Conservation (phyloP, 2,329 filamentous ascomycete genomes). For the Eurotiales sp. region DNA sequence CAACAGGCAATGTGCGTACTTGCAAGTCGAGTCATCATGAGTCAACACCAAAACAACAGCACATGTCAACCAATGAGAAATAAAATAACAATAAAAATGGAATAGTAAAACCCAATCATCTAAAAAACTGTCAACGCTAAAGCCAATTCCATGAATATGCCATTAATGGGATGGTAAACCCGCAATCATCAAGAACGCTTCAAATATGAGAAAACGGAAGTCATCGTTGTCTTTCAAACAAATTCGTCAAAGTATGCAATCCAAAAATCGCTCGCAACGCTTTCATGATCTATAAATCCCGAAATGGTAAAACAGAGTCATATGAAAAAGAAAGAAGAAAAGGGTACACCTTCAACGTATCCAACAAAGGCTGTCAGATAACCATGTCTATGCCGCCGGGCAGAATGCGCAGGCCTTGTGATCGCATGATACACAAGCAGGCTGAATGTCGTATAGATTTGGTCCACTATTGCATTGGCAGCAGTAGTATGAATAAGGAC, state of each 20-base stretch:
- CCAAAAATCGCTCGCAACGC: neutral
- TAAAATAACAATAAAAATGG: no score
- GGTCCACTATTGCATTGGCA: slow-evolving; percentile 38
- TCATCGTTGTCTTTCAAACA: neutral
- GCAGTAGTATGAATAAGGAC: slow-evolving; percentile 32
- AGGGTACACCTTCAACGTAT: neutral
- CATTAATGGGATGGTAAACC: no score
- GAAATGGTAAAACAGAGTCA: no score
- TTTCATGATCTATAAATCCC: neutral
- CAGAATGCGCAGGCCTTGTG: slow-evolving; percentile 30
- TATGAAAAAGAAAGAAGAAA: neutral
- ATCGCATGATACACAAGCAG: slow-evolving; percentile 30
- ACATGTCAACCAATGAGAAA: no score
- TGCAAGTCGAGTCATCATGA: slow-evolving; percentile 5
- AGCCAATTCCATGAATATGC: neutral
- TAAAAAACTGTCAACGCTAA: neutral
- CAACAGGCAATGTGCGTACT: slow-evolving; percentile 3
- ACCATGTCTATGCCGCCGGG: slow-evolving; percentile 17
- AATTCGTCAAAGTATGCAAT: neutral
- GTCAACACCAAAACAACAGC: neutral
- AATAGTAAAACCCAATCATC: neutral
- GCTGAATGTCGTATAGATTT: slow-evolving; percentile 33
- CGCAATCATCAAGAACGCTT: neutral
- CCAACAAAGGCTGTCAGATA: neutral
- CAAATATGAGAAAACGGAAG: neutral